These are phyloP conservation scores for Penicillium sp. DNA, from an alignment of 2,329 filamentous ascomycete species.

Conservation along the genomic window DNA sequence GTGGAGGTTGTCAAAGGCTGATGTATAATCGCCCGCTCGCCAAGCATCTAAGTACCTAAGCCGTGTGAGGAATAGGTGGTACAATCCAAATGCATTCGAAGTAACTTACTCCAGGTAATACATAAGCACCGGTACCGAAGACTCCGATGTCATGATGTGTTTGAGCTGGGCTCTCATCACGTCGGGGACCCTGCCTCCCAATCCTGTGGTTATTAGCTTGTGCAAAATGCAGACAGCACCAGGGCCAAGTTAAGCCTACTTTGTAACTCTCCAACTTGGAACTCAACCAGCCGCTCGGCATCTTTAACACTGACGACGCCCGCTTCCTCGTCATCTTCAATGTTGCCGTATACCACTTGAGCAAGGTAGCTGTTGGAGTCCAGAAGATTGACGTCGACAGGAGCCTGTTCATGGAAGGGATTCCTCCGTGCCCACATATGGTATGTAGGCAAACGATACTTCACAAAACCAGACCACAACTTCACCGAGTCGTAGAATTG, in stretches of 20 bases:
- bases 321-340: conserved; percentile 43
- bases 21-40: conserved; percentile 85
- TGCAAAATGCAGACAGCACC: neutral
- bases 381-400: conserved; percentile 64
- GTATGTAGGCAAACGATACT: conserved; percentile 74
- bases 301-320: conserved; percentile 69
- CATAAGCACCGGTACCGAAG: conserved; percentile 67
- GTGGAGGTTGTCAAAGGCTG: conserved; percentile 86
- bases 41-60: conserved; percentile 83
- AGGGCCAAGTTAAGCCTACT: conserved; percentile 49
- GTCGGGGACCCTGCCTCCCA: conserved; percentile 73
- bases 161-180: conserved; percentile 71
- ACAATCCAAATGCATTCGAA: neutral
- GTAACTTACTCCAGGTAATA: conserved; percentile 67
- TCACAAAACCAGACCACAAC: conserved; percentile 80
- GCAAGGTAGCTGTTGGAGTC: conserved; percentile 50
- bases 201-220: conserved; percentile 51
- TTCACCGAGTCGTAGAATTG: conserved; percentile 75
- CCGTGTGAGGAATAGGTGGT: conserved; percentile 13
- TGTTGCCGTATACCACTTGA: conserved; percentile 51
- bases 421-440: conserved; percentile 58
- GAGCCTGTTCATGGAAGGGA: conserved; percentile 43
- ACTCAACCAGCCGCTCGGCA: conserved; percentile 76
- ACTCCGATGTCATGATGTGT: conserved; percentile 64
- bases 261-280: conserved; percentile 85